Evolutionary conservation across 2,329 filamentous ascomycete species (phyloP).

Genomic region (Trichoderma sp.): DNA sequence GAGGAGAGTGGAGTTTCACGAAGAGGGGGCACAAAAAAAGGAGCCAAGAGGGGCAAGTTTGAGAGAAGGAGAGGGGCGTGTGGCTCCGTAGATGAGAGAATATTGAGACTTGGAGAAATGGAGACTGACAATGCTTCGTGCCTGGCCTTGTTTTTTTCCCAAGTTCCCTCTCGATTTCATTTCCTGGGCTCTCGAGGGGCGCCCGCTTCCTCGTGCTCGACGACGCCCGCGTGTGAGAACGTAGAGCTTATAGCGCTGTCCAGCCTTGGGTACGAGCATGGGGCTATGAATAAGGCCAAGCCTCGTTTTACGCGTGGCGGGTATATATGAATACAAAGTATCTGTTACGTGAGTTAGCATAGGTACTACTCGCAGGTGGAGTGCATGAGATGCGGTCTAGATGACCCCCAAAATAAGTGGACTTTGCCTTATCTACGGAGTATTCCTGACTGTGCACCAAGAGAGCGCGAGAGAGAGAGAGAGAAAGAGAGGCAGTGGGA

Average conservation of each 20-base stretch:
- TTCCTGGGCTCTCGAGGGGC: too few relatives aligned
- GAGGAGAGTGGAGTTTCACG: background rate
- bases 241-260: background rate
- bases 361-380: background rate
- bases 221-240: background rate
- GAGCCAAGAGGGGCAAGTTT: slow-evolving; percentile 3
- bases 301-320: background rate
- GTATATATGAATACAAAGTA: background rate
- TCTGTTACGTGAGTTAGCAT: background rate
- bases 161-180: too few relatives aligned
- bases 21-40: slow-evolving; percentile 1
- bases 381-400: background rate
- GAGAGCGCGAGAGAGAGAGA: background rate
- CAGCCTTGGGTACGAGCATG: background rate
- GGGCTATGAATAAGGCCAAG: background rate
- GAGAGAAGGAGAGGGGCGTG: background rate
- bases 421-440: slow-evolving; percentile 7
- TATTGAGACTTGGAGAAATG: background rate
- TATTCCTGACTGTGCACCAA: background rate
- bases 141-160: background rate
- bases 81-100: background rate
- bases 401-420: slow-evolving; percentile 17
- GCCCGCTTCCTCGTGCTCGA: background rate
- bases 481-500: background rate
- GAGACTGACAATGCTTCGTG: background rate